Evolutionary conservation across 208 protist species (phyloP), one percentile per base, ranked within the genome.

Genomic region (Tritrichomonas foetus): DNA sequence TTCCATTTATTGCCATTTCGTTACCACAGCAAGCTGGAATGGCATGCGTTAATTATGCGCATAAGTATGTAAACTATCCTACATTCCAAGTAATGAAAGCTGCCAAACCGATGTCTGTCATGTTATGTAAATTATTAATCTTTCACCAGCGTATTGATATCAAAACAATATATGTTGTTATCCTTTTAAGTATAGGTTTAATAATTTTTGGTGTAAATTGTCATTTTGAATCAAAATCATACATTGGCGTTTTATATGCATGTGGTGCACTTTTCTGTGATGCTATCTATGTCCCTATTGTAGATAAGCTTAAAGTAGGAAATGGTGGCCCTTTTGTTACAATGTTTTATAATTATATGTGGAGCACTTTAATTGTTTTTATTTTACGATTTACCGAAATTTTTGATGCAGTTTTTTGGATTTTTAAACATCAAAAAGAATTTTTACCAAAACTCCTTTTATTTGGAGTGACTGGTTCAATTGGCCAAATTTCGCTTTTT

Each of bases 61-160:
- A 33, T 8, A n/a, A 57, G 13, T 89, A 89, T 39, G 36, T 47
- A 33, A 47, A 89, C 27, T 89, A 89, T 39, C 41, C 78, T 20
- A 89, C 78, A 39, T 33, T 57, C 30, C 25, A 53, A 44, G 47
- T 89, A 39, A 49, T 89, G 20, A 89, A 89, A 36, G 53, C 78
- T 47, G 78, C 78, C 78, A 89, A 89, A 49, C 78, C 78, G 2
- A n/a, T 89, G 27, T 44, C 78, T 57, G 78, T 89, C 39, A 89
- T 89, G 78, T 13, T 89, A 13, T 89, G 78, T 39, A 25, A 44
- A 61, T 39, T 89, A 14, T 36, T 89, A 33, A n/a, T 89, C 20
- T 89, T 89, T 47, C 78, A 27, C 27, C 33, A 53, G 16, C 33
- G 33, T 20, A 49, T 89, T n/a, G 14, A 13, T 27, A 1, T 5